phyloP scores from a whole-genome alignment of 192 early-diverging fungal genomes.

The Backusella mclennaniae region DNA sequence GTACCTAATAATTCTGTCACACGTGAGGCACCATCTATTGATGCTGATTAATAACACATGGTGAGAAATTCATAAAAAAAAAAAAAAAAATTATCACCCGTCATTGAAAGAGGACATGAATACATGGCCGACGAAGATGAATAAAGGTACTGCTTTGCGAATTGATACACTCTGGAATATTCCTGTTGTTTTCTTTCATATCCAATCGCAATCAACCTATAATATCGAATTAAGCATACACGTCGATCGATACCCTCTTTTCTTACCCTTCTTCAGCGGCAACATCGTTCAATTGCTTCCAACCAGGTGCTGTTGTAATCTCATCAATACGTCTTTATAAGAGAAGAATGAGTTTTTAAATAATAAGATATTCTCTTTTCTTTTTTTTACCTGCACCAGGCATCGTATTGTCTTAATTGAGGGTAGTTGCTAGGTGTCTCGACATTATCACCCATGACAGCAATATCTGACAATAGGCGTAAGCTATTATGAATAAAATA shows the following conservation, averaged over 20 bases:
- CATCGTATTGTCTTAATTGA: slow-evolving; percentile 61
- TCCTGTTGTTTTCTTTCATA: slow-evolving; percentile 55
- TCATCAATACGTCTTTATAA: slow-evolving; percentile 52
- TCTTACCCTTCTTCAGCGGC: slow-evolving; percentile 51
- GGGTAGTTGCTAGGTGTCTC: slow-evolving; percentile 57
- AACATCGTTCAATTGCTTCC: slow-evolving; percentile 57
- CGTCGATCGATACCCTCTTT: neutral
- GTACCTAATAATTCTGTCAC: slow-evolving; percentile 55
- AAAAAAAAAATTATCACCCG: slow-evolving; percentile 29
- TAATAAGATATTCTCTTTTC: too few species aligned
- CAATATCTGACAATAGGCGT: slow-evolving; percentile 32
- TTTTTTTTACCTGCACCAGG: slow-evolving; percentile 49
- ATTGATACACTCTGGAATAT: slow-evolving; percentile 57
- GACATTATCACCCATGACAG: slow-evolving; percentile 46
- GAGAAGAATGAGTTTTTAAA: too few species aligned
- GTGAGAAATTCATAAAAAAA: too few species aligned
- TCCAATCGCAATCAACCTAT: slow-evolving; percentile 52
- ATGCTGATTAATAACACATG: neutral
- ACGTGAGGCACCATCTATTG: slow-evolving; percentile 59
- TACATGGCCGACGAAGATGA: slow-evolving; percentile 50
- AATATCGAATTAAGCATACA: neutral
- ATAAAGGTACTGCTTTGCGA: slow-evolving; percentile 64
- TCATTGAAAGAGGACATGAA: slow-evolving; percentile 70
- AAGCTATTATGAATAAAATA: neutral
- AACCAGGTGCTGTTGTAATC: slow-evolving; percentile 56